These are phyloP conservation scores for Phaeosphaeriaceae sp. DNA, from an alignment of 2,329 filamentous ascomycete genomes.

Conservation along the genomic window DNA sequence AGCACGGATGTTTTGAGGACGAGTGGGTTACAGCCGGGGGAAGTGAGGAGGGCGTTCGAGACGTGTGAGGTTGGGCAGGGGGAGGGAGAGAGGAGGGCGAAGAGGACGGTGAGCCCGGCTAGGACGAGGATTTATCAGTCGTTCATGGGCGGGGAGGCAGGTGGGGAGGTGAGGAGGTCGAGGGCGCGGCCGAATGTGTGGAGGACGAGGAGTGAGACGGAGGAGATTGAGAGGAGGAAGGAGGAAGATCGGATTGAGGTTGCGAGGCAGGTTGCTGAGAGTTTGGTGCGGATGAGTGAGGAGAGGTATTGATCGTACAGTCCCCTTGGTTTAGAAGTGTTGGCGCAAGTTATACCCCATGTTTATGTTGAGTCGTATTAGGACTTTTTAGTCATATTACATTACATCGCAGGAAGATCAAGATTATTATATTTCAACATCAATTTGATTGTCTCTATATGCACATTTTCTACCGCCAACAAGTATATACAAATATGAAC, in stretches of 20 bases:
- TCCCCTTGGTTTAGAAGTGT: background rate
- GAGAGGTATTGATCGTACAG: background rate
- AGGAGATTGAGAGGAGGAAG: conserved; percentile 10
- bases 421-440: background rate
- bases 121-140: conserved; percentile 12
- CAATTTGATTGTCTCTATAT: conserved; percentile 1
- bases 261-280: conserved; percentile 11
- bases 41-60: conserved; percentile 30
- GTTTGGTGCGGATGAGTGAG: conserved; percentile 8
- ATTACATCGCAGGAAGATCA: background rate
- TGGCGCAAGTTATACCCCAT: background rate
- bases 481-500: conserved; percentile 1
- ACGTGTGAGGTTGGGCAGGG: background rate
- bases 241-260: conserved; percentile 14
- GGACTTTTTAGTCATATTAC: background rate
- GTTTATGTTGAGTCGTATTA: background rate
- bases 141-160: conserved; percentile 10
- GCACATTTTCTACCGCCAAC: conserved; percentile 3
- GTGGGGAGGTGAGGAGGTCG: conserved; percentile 14
- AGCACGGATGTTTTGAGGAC: conserved; percentile 8
- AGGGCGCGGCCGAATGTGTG: conserved; percentile 16
- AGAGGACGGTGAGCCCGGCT: background rate
- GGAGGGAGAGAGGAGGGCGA: background rate
- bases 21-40: conserved; percentile 16
- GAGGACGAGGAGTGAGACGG: conserved; percentile 20